Base-by-base conservation (phyloP, 106 monocot genomes). In the Agapanthus africanus region DNA sequence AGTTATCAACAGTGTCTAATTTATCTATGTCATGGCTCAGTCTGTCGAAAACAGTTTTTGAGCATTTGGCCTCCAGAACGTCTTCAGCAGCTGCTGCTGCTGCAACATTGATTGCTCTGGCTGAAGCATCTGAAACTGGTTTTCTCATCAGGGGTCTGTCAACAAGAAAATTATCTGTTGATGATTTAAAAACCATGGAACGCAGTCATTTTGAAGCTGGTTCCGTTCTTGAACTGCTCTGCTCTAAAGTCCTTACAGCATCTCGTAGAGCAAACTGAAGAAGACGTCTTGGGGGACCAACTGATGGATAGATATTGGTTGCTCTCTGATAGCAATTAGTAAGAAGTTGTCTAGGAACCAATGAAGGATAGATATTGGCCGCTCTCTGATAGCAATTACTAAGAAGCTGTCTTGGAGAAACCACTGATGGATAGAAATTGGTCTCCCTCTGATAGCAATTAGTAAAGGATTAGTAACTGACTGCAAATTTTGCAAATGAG, bases 261-360 rank as follows among this genome's bases (percentile, higher is more conserved):
- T 94, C 93, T 77, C 87, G 74, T 40, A 94, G 80, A 85, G 93
- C 93, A 82, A 90, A 94, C 65, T 94, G 87, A 67, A 90, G 90
- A 76, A 90, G 83, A 32, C 87, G 84, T 4, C 87, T 67, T 15
- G 95, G 74, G 60, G 85, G 81, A 18, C 4, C 34, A 34, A 35
- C n/a, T 33, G 34, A 62, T 59, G 7, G 57, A 62, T 14, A 10
- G 11, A 21, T 13, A 34, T 19, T 2, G 9, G 56, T 56, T 9
- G 9, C 26, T 22, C 26, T 56, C 56, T 56, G 22, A 22, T 56
- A 26, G 19, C 19, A 22, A 19, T 22, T 25, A 56, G 21, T 16
- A 56, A 56, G 2, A 56, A 9, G 1, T 25, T 22, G n/a, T n/a
- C n/a, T n/a, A n/a, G n/a, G n/a, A n/a, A n/a, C n/a, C n/a, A n/a